Conservation (phyloP, 2,329 filamentous ascomycete genomes). For the Alternaria atra region DNA sequence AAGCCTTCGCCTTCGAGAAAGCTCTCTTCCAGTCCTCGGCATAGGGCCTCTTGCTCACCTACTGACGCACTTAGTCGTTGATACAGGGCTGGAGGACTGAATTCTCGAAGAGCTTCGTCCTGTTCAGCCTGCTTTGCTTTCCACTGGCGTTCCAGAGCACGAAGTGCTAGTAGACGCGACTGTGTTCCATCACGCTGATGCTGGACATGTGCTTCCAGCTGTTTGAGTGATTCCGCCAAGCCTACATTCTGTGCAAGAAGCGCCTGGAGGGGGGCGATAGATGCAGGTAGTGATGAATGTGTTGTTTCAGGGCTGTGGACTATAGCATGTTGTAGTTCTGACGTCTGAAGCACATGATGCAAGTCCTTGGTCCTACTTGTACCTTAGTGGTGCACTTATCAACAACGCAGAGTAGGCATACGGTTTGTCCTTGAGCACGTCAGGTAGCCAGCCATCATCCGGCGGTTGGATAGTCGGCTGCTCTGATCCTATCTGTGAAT, state of each 20-base stretch:
- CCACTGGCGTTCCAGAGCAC: slow-evolving; percentile 92
- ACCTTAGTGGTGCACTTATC: slow-evolving; percentile 24
- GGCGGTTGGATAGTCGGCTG: slow-evolving; percentile 40
- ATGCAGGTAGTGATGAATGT: slow-evolving; percentile 75
- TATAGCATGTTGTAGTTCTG: slow-evolving; percentile 76
- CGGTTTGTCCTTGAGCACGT: slow-evolving; percentile 81
- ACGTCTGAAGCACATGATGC: slow-evolving; percentile 70
- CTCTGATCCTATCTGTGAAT: slow-evolving; percentile 27
- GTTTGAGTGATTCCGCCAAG: slow-evolving; percentile 70
- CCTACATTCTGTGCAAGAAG: slow-evolving; percentile 76
- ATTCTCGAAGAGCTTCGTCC: slow-evolving; percentile 83
- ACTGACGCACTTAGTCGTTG: slow-evolving; percentile 79
- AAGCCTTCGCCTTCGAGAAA: slow-evolving; percentile 73
- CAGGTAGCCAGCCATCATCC: slow-evolving; percentile 80
- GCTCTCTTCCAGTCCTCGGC: slow-evolving; percentile 87
- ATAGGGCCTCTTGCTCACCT: slow-evolving; percentile 82
- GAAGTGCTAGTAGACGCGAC: slow-evolving; percentile 81
- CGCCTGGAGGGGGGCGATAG: slow-evolving; percentile 70
- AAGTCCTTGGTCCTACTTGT: slow-evolving; percentile 77
- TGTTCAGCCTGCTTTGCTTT: slow-evolving; percentile 87
- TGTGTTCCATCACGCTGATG: slow-evolving; percentile 76
- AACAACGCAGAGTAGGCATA: slow-evolving; percentile 56
- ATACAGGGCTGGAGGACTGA: slow-evolving; percentile 87
- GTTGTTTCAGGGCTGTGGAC: slow-evolving; percentile 71
- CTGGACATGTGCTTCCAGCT: slow-evolving; percentile 66